Conservation (phyloP, 129 eudicot species). For the Calendula officinalis region DNA sequence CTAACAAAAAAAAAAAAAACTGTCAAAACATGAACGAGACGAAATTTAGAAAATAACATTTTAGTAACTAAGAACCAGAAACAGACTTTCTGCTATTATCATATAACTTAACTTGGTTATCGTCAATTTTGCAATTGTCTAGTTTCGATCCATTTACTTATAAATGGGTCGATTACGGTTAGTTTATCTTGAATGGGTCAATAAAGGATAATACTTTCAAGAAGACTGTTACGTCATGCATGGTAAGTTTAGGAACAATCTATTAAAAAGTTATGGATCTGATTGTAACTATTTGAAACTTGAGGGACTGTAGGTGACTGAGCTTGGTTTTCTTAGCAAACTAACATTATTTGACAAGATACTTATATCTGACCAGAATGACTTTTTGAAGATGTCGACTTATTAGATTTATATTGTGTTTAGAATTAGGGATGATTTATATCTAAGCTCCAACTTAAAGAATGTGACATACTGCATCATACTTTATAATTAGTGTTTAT, state of each 20-base stretch:
- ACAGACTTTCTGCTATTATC: no score
- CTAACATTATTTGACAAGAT: background rate
- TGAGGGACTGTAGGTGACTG: background rate
- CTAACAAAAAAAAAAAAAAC: constrained; percentile 29
- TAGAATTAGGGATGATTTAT: constrained; percentile 1
- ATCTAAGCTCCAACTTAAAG: constrained; percentile 3
- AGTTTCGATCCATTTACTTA: no score
- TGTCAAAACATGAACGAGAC: no score
- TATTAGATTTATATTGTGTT: background rate
- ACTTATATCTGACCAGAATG: background rate
- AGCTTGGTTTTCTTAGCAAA: background rate
- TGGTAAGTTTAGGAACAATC: background rate
- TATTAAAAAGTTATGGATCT: background rate
- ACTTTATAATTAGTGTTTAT: background rate
- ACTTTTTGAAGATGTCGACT: background rate
- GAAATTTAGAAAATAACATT: no score
- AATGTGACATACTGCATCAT: background rate
- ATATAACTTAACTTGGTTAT: no score
- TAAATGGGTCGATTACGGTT: no score
- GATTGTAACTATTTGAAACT: background rate
- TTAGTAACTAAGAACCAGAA: no score
- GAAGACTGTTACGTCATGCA: no score
- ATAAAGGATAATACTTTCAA: no score
- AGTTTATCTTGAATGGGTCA: no score
- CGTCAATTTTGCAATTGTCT: no score